Conservation (phyloP, 2,329 filamentous ascomycete species). For the Diaporthe aspalathi region DNA sequence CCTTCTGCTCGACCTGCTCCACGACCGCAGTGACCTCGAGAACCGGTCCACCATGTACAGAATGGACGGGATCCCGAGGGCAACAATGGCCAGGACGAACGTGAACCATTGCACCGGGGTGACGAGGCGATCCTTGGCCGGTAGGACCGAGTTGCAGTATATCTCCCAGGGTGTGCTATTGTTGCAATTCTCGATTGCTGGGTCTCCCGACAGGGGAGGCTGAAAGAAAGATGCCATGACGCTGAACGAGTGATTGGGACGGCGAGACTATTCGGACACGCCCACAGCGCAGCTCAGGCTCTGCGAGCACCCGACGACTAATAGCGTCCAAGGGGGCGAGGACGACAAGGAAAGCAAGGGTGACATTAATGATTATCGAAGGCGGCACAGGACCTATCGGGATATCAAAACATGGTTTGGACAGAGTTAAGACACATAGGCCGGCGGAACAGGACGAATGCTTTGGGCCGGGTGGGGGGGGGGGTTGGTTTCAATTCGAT, state of each 20-base stretch:
- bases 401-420: slow-evolving; percentile 33
- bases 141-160: slow-evolving; percentile 48
- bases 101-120: slow-evolving; percentile 46
- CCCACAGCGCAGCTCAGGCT: slow-evolving; percentile 13
- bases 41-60: slow-evolving; percentile 35
- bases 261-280: neutral
- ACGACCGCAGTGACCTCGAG: slow-evolving; percentile 10
- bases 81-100: slow-evolving; percentile 44
- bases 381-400: slow-evolving; percentile 7
- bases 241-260: neutral
- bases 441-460: neutral
- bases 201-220: slow-evolving; percentile 46
- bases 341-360: slow-evolving; percentile 13
- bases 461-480: neutral
- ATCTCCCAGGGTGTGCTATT: slow-evolving; percentile 40
- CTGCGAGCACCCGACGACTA: slow-evolving; percentile 34
- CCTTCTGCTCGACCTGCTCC: slow-evolving; percentile 37
- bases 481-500: too few relatives aligned
- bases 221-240: slow-evolving; percentile 51
- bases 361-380: slow-evolving; percentile 32
- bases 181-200: slow-evolving; percentile 43
- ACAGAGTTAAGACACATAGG: neutral
- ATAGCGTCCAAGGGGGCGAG: slow-evolving; percentile 24
- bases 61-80: slow-evolving; percentile 42
- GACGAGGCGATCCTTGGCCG: slow-evolving; percentile 41